Base-by-base conservation (phyloP, 257 asterid species). In the Nemophila menziesii region DNA sequence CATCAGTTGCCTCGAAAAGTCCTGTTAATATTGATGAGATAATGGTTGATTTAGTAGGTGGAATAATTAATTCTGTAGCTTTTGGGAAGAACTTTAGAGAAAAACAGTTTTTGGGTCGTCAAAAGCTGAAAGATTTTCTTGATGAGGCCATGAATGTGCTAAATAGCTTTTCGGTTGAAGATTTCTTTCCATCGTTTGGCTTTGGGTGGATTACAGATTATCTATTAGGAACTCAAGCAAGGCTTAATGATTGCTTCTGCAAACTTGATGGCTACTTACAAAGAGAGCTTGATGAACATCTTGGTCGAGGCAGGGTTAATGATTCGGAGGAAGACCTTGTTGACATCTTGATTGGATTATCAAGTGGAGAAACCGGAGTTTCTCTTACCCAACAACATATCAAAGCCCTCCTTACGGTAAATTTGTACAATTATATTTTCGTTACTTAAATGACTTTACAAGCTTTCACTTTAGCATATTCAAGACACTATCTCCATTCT, bases 341-440 rank as follows among this genome's bases (percentile, higher is more conserved):
- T 16, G 43, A 47, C 39, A 20, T 15, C 19, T 22, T 57, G 55
- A 36, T 46, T 47, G 18, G 21, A 17, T 16, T 51, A 36, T 52
- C 39, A n/a, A 52, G 34, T 8, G 34, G 20, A 16, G 52, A 43
- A n/a, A 22, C 14, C 6, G 44, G 33, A 45, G 42, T 33, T 34
- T 19, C 1, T 33, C 16, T 48, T 13, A 43, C 51, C 47, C 51
- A 22, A 22, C 60, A 64, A 39, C 52, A 59, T 18, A 49, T 64
- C 54, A 58, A 64, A 54, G 66, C 62, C 12, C 44, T 64, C 16
- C 42, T 54, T 20, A 26, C 52, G 65, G 67, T 54, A 48, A 47
- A 4, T 3, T n/a, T n/a, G n/a, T n/a, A n/a, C n/a, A n/a, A n/a
- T n/a, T n/a, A n/a, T n/a, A n/a, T n/a, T n/a, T n/a, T n/a, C n/a